Percentiles rank a stretch among this genome's conserved stretches.
These are phyloP conservation scores for Podila clonocystis DNA, from an alignment of 192 early-diverging fungal genomes.

Conservation along the genomic window DNA sequence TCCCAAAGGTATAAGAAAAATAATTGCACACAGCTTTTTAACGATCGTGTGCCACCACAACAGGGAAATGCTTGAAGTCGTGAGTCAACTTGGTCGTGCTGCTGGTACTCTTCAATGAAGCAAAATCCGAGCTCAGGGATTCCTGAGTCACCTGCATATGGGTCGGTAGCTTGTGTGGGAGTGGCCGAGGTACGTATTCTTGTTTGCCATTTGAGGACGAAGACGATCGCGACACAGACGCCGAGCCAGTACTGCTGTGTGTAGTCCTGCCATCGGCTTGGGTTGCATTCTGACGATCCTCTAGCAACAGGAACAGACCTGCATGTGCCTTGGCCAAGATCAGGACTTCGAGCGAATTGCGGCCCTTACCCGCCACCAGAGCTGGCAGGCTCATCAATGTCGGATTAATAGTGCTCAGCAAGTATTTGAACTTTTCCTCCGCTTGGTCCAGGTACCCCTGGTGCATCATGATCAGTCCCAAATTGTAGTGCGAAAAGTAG, in stretches of 20 bases:
- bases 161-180: background rate
- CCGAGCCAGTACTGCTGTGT: too few species aligned
- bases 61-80: slow-evolving; percentile 5
- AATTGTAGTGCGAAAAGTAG: slow-evolving; percentile 64
- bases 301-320: slow-evolving; percentile 39
- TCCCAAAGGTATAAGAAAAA: too few species aligned
- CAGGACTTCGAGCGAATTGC: slow-evolving; percentile 74
- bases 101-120: background rate
- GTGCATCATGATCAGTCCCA: slow-evolving; percentile 60
- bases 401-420: slow-evolving; percentile 50
- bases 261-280: too few species aligned
- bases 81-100: slow-evolving; percentile 4
- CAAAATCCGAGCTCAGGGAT: background rate
- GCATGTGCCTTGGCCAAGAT: slow-evolving; percentile 71
- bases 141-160: background rate
- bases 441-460: slow-evolving; percentile 48
- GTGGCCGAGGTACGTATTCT: too few species aligned
- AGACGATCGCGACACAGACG: background rate
- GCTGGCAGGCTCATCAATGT: slow-evolving; percentile 48
- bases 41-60: background rate
- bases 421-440: slow-evolving; percentile 59
- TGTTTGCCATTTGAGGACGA: background rate
- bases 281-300: slow-evolving; percentile 17
- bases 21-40: too few species aligned
- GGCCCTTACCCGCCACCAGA: slow-evolving; percentile 62